Evolutionary conservation across 2,329 filamentous ascomycete genomes (phyloP).

Genomic region (Trichoderma endophyticum): DNA sequence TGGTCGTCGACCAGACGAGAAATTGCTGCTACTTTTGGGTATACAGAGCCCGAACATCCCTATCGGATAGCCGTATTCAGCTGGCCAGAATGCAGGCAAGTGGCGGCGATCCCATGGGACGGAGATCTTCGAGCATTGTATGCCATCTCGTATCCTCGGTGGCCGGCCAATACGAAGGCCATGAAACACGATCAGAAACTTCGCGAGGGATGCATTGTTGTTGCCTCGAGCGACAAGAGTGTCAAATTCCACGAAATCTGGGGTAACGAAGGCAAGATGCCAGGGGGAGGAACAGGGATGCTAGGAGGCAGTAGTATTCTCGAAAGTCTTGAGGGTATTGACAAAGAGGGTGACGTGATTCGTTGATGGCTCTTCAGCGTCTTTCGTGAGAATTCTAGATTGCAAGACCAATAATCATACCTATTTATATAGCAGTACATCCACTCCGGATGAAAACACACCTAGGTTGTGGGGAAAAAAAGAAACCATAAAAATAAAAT

Average conservation of each 20-base stretch:
- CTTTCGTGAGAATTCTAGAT: neutral
- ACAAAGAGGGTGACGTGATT: slow-evolving; percentile 69
- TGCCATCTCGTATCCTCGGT: slow-evolving; percentile 76
- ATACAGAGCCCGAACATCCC: slow-evolving; percentile 83
- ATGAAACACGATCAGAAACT: slow-evolving; percentile 25
- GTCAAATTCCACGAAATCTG: slow-evolving; percentile 97
- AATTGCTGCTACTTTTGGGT: slow-evolving; percentile 91
- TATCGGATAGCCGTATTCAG: slow-evolving; percentile 89
- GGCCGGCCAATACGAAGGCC: slow-evolving; percentile 31
- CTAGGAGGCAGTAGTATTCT: slow-evolving; percentile 83
- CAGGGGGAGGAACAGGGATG: slow-evolving; percentile 53
- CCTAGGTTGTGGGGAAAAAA: neutral
- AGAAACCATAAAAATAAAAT: neutral
- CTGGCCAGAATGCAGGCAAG: slow-evolving; percentile 86
- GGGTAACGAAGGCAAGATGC: slow-evolving; percentile 56
- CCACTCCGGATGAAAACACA: neutral
- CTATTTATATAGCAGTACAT: slow-evolving; percentile 8
- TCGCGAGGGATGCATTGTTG: slow-evolving; percentile 67
- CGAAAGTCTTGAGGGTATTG: slow-evolving; percentile 76
- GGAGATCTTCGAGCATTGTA: slow-evolving; percentile 76
- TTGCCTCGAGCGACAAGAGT: slow-evolving; percentile 86
- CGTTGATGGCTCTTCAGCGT: slow-evolving; percentile 45
- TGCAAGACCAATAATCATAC: slow-evolving; percentile 10
- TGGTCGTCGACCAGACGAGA: slow-evolving; percentile 85
- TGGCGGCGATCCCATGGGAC: slow-evolving; percentile 82